Evolutionary conservation across 441 rosid genomes (phyloP).

Genomic region (Kokia cookei): DNA sequence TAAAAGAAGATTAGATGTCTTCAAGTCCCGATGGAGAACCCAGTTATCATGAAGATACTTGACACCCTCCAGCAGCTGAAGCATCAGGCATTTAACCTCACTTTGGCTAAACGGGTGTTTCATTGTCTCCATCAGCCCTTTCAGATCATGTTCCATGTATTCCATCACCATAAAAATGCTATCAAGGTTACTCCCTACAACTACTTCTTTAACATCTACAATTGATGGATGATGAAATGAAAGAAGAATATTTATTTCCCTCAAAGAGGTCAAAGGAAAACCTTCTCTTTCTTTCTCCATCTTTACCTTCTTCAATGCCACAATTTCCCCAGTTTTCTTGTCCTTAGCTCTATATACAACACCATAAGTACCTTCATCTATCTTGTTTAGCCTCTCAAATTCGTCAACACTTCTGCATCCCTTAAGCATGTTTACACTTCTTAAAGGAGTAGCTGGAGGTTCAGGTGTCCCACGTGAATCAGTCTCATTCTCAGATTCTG

Average conservation of each 20-base stretch:
- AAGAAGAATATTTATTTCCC: slow-evolving; percentile 96
- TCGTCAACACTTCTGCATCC: slow-evolving; percentile 99
- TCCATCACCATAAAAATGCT: slow-evolving; percentile 99
- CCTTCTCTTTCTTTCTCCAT: slow-evolving; percentile 99
- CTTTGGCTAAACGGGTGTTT: slow-evolving; percentile 99
- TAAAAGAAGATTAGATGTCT: slow-evolving; percentile 95
- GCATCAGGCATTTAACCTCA: slow-evolving; percentile 97
- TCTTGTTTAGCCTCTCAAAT: slow-evolving; percentile 94
- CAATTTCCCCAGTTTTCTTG: slow-evolving; percentile 90
- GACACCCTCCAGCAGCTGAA: slow-evolving; percentile 87
- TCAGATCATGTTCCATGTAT: slow-evolving; percentile 99
- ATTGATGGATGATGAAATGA: slow-evolving; percentile 93
- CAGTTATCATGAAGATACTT: slow-evolving; percentile 98
- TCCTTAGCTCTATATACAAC: slow-evolving; percentile 96
- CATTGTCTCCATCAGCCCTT: slow-evolving; percentile 95
- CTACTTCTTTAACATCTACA: slow-evolving; percentile 99
- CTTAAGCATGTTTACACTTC: slow-evolving; percentile 91
- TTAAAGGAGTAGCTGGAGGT: slow-evolving; percentile 51
- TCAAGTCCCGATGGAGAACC: slow-evolving; percentile 98
- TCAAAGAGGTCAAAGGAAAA: slow-evolving; percentile 86
- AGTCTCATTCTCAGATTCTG: slow-evolving; percentile 52
- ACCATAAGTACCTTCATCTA: slow-evolving; percentile 99
- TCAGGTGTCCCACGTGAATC: slow-evolving; percentile 50
- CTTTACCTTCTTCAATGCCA: slow-evolving; percentile 97
- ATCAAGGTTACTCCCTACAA: slow-evolving; percentile 92